Evolutionary conservation across 1,139 yeast species (phyloP).

Genomic region (Candida anutae): DNA sequence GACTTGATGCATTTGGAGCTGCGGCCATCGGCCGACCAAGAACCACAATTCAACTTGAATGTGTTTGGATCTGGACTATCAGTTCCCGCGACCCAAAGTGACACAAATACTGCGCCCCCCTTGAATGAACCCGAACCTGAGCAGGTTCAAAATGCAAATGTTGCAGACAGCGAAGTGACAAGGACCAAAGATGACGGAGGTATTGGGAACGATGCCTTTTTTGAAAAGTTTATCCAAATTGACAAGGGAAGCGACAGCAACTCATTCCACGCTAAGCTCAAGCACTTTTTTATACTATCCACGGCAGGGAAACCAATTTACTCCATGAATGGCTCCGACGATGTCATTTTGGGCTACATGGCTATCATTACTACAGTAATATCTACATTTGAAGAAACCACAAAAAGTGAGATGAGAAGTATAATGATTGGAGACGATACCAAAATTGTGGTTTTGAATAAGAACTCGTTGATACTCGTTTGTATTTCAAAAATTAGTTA

Average conservation of each 20-base stretch:
- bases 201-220: slow-evolving; percentile 9
- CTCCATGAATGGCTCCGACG: slow-evolving; percentile 71
- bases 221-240: slow-evolving; percentile 5
- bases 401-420: slow-evolving; percentile 22
- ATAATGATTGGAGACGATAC: slow-evolving; percentile 26
- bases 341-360: slow-evolving; percentile 62
- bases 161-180: too few species aligned
- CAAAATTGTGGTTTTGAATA: slow-evolving; percentile 53
- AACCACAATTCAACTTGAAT: neutral
- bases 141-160: too few species aligned
- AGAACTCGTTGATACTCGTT: slow-evolving; percentile 65
- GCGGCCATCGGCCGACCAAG: slow-evolving; percentile 8
- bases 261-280: slow-evolving; percentile 37
- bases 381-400: slow-evolving; percentile 47
- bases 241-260: slow-evolving; percentile 18
- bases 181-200: too few species aligned
- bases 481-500: slow-evolving; percentile 52
- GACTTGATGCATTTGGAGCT: slow-evolving; percentile 21
- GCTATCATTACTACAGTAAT: slow-evolving; percentile 66
- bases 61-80: neutral
- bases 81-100: too few species aligned
- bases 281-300: slow-evolving; percentile 78
- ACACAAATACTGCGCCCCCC: too few species aligned
- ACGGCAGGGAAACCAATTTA: slow-evolving; percentile 92
- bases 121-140: too few species aligned